A percentile compares a stretch with the other conserved stretches of the same genome.
Conservation (phyloP, 306 rosid species). For the Casuarina cunninghamiana region DNA sequence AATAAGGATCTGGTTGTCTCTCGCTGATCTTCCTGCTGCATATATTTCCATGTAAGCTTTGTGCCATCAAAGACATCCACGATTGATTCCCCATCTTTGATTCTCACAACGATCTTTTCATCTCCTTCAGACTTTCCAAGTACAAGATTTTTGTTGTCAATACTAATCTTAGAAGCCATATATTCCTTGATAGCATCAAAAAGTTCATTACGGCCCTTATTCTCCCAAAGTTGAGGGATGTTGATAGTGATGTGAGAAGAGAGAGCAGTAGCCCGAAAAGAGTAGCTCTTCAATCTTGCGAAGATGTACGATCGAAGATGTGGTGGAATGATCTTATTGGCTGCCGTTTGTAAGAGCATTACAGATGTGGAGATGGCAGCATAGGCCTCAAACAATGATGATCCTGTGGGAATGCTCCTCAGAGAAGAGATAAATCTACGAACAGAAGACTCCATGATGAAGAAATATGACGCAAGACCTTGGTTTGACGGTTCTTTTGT, state of each 20-base stretch:
- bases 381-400: constrained; percentile 46
- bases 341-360: constrained; percentile 34
- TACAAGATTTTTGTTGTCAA: constrained; percentile 26
- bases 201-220: constrained; percentile 18
- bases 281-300: constrained; percentile 19
- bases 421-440: constrained; percentile 13
- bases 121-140: constrained; percentile 17
- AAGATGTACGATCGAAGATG: constrained; percentile 6
- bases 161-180: constrained; percentile 9
- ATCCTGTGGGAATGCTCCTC: constrained; percentile 17
- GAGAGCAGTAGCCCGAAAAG: neutral
- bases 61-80: constrained; percentile 30
- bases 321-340: constrained; percentile 35
- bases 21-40: neutral
- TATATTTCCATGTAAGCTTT: constrained; percentile 28
- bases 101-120: neutral
- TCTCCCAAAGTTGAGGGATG: constrained; percentile 17
- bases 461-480: neutral
- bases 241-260: constrained; percentile 15
- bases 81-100: constrained; percentile 27
- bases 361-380: constrained; percentile 40
- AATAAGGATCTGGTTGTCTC: too few relatives aligned
- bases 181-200: constrained; percentile 26
- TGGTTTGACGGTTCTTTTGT: neutral
- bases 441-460: constrained; percentile 5